A percentile compares a stretch with the other conserved stretches of the same genome.
phyloP scores from a whole-genome alignment of 768 basidiomycete genomes.

The Boletus rubroflammeus region DNA sequence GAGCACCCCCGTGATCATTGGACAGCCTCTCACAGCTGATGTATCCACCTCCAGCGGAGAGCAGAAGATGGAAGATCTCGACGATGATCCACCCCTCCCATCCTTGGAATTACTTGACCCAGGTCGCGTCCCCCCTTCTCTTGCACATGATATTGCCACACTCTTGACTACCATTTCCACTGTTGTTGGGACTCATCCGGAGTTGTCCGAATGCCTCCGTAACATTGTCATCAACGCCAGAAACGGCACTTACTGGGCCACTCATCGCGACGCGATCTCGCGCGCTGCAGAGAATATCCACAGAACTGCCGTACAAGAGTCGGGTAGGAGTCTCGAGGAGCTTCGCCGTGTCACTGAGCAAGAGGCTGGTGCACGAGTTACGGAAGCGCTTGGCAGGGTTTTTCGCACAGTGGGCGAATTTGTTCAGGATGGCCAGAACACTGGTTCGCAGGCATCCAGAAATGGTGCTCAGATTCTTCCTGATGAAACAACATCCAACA shows the following conservation, averaged over 20 bases:
- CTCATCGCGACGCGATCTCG: constrained; percentile 57
- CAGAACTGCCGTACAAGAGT: constrained; percentile 40
- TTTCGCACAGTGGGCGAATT: constrained; percentile 50
- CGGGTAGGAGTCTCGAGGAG: constrained; percentile 40
- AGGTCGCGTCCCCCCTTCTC: constrained; percentile 36
- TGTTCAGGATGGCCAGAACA: constrained; percentile 18
- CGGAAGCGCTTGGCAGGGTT: constrained; percentile 58
- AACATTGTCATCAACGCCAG: constrained; percentile 60
- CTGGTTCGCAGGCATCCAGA: constrained; percentile 1
- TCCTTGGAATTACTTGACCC: constrained; percentile 36
- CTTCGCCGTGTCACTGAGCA: constrained; percentile 52
- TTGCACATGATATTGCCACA: constrained; percentile 61
- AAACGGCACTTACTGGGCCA: constrained; percentile 65
- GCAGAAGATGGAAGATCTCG: constrained; percentile 11
- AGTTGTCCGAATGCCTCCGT: constrained; percentile 63
- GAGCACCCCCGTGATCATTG: constrained; percentile 39
- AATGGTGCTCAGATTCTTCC: background rate
- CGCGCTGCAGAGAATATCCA: constrained; percentile 54
- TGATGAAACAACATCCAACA: background rate
- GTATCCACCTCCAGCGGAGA: constrained; percentile 7
- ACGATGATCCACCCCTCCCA: constrained; percentile 50
- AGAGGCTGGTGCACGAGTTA: constrained; percentile 60
- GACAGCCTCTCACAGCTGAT: constrained; percentile 20
- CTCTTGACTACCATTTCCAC: constrained; percentile 54
- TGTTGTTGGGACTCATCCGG: constrained; percentile 64